phyloP scores from a whole-genome alignment of 2,329 filamentous ascomycete genomes.

The Monosporascus sp. region DNA sequence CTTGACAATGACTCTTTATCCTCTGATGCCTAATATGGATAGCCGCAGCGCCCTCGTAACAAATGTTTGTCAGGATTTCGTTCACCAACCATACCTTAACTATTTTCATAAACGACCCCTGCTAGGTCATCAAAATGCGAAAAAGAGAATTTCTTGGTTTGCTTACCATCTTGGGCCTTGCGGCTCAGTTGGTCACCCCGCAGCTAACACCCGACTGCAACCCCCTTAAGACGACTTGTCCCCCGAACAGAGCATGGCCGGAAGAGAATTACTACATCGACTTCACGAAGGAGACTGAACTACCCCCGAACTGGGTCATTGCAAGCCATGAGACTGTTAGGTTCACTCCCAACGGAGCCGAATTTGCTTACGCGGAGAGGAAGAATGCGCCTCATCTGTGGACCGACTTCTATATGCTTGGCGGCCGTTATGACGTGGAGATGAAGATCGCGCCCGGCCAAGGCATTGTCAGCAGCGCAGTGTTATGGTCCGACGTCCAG shows the following conservation, averaged over 20 bases:
- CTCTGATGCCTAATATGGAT: slow-evolving; percentile 15
- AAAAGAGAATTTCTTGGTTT: slow-evolving; percentile 17
- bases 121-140: slow-evolving; percentile 17
- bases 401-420: slow-evolving; percentile 27
- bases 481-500: slow-evolving; percentile 25
- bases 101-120: slow-evolving; percentile 11
- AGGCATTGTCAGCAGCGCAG: slow-evolving; percentile 22
- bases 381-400: slow-evolving; percentile 25
- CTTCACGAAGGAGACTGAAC: slow-evolving; percentile 22
- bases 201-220: slow-evolving; percentile 26
- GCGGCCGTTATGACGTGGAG: slow-evolving; percentile 25
- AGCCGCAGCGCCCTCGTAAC: slow-evolving; percentile 2
- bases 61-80: not conserved
- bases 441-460: slow-evolving; percentile 26
- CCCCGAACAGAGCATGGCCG: slow-evolving; percentile 21
- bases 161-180: slow-evolving; percentile 16
- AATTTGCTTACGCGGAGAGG: slow-evolving; percentile 22
- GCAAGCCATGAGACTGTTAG: slow-evolving; percentile 18
- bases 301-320: slow-evolving; percentile 19
- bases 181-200: slow-evolving; percentile 14
- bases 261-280: slow-evolving; percentile 23
- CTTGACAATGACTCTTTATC: slow-evolving; percentile 26
- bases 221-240: slow-evolving; percentile 19
- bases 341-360: slow-evolving; percentile 22
- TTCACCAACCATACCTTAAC: slow-evolving; percentile 10